phyloP scores from a whole-genome alignment of 2,329 filamentous ascomycete genomes.

The Drechmeria coniospora region DNA sequence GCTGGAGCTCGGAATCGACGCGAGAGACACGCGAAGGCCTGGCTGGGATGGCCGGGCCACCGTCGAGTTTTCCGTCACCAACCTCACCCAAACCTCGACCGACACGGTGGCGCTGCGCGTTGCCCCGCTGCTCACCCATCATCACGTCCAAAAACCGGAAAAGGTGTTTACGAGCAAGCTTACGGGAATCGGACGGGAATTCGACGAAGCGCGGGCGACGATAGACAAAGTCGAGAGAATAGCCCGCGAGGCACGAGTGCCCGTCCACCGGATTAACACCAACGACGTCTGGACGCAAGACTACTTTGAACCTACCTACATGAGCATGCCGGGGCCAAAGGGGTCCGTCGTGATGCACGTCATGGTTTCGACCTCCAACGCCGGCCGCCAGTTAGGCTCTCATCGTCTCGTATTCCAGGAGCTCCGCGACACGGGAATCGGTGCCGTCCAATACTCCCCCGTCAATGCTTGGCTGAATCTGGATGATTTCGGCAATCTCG shows the following conservation, averaged over 20 bases:
- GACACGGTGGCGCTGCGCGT: conserved; percentile 18
- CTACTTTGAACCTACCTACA: conserved; percentile 20
- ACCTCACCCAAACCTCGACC: conserved; percentile 4
- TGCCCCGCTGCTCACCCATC: conserved; percentile 21
- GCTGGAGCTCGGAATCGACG: conserved; percentile 19
- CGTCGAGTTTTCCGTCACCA: conserved; percentile 14
- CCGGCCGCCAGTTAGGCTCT: too few relatives aligned
- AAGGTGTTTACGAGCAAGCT: conserved; percentile 11
- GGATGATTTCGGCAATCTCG: too few relatives aligned
- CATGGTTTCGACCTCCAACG: conserved; percentile 10
- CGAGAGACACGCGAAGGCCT: conserved; percentile 10
- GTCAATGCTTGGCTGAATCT: too few relatives aligned
- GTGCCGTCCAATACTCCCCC: too few relatives aligned
- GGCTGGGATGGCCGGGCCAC: conserved; percentile 14
- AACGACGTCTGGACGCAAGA: conserved; percentile 23
- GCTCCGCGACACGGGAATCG: too few relatives aligned
- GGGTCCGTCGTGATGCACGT: conserved; percentile 16
- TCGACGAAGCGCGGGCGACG: conserved; percentile 4
- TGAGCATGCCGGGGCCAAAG: conserved; percentile 20
- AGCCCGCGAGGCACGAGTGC: conserved; percentile 2
- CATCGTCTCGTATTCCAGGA: too few relatives aligned
- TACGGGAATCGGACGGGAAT: conserved; percentile 2
- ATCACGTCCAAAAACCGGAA: conserved; percentile 16
- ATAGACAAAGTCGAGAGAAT: background rate
- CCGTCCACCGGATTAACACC: conserved; percentile 10